Evolutionary conservation across 768 basidiomycete species (phyloP), one percentile per base, ranked within the genome.

Genomic region (Obba rivulosa): DNA sequence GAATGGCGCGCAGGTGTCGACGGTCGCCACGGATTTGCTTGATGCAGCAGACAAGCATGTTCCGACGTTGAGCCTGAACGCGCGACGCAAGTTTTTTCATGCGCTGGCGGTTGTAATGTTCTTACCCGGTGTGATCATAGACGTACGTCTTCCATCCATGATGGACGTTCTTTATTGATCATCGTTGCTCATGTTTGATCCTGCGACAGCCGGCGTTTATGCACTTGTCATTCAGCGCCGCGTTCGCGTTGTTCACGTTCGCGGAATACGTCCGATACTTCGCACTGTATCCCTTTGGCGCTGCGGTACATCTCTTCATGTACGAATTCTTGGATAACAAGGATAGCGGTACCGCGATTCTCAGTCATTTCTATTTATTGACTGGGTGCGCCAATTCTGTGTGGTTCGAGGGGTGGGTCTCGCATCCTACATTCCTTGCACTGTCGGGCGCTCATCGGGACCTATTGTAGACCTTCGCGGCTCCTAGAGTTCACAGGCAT

Each of bases 221-320:
- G 25, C 94, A 98, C 65, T 71, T 98, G 38, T 83, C 93, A 8
- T 96, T 99, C 71, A 94, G 90, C 58, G 85, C 82, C 17, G 95
- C 95, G 2, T 98, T 99, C 66, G 85, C 96, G 8, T 66, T 92
- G 55, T 98, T 99, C 72, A 90, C 84, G 20, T 97, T 99, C 64
- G 84, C 90, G 49, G 96, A 99, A 70, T 98, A 97, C 71, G 80
- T 97, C 54, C 90, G 96, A 50, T 99, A 97, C 68, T 99, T 98
- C 67, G 96, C 96, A 34, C 79, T 99, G 42, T 97, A 96, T 69
- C 96, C 96, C 3, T 89, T 97, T 58, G 92, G 93, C 13, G 94
- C 89, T 9, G 73, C 81, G 10, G 81, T 99, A 17, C 96, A 99
- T 68, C 70, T 97, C 47, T 99, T 99, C 67, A 83, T 99, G 81